These are phyloP conservation scores for Claviceps capensis DNA, from an alignment of 2,329 filamentous ascomycete genomes.

Conservation along the genomic window DNA sequence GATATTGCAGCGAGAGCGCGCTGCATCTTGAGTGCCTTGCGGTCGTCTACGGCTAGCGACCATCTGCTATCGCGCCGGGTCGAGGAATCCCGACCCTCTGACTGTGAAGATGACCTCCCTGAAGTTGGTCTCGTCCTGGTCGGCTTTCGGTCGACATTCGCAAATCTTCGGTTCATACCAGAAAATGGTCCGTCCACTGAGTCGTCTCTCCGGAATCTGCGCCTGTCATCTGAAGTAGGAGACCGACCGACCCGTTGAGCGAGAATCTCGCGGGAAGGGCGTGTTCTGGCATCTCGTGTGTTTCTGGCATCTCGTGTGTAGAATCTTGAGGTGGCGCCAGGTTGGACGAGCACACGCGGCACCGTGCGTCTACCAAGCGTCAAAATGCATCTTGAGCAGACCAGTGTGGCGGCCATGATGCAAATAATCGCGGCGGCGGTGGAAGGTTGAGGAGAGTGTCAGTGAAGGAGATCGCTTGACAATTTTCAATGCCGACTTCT, in stretches of 20 bases:
- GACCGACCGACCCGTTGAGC: constrained; percentile 36
- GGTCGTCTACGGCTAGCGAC: constrained; percentile 19
- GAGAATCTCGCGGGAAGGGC: constrained; percentile 44
- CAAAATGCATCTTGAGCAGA: constrained; percentile 10
- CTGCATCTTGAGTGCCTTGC: constrained; percentile 90
- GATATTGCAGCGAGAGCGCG: constrained; percentile 60
- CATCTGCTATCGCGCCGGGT: constrained; percentile 22
- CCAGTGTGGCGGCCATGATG: constrained; percentile 7
- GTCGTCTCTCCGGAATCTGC: constrained; percentile 21
- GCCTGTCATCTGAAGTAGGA: constrained; percentile 20
- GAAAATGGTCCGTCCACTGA: constrained; percentile 35
- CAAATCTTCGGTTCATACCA: constrained; percentile 41
- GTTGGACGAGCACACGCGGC: constrained; percentile 11
- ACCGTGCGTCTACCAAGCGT: constrained; percentile 6
- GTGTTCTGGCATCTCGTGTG: constrained; percentile 20
- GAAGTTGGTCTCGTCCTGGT: constrained; percentile 7
- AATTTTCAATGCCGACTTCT: too few relatives aligned
- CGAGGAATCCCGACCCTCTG: constrained; percentile 11
- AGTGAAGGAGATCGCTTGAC: background rate
- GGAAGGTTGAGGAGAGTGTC: background rate
- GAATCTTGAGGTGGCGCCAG: constrained; percentile 23
- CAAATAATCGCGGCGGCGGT: constrained; percentile 1
- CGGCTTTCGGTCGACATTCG: constrained; percentile 21
- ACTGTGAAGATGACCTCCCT: constrained; percentile 5
- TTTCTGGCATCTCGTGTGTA: constrained; percentile 21